Evolutionary conservation across 352 stramenopile species (phyloP), one percentile per base, ranked within the genome.

Genomic region (Phytopythium vexans): DNA sequence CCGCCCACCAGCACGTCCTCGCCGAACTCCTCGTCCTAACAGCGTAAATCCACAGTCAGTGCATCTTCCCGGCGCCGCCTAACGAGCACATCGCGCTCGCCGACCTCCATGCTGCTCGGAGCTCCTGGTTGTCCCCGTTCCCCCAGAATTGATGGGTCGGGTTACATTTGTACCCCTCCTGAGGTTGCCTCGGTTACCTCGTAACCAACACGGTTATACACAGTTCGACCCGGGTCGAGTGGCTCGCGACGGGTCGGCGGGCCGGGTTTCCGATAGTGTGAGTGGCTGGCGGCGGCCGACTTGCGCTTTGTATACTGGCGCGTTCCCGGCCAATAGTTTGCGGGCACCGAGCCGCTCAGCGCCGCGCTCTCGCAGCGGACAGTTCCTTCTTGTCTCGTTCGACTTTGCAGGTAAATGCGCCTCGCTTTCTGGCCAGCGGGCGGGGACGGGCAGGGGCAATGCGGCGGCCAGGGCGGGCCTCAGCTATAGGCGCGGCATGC

Each of bases 271-370:
- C 16, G 27, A 4, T 36, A 14, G 12, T 35, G 45, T 81, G 73
- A 81, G 71, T 72, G 60, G 60, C 53, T 74, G 54, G 50, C 40
- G 42, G 21, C 12, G 6, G 3, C 0, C 45, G 3, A 80, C 73
- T 88, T 79, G 68, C 6, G 27, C 9, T 83, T 86, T 86, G 77
- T 88, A 88, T 88, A 51, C 50, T 79, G 70, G 64, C 58, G 74
- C 74, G 74, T 80, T 72, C 79, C 55, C 74, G 77, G 77, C 79
- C 79, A 90, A 90, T 90, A 90, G 73, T 90, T 90, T 86, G 64
- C 56, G 58, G 47, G 38, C 49, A 14, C 36, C 39, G 56, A 61
- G 46, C 5, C 34, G 8, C 7, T 9, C 38, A 34, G 21, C 38
- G 3, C 38, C 39, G 39, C 12, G 41, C 40, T 27, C 21, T 27